Percentiles rank a stretch among this genome's conserved stretches.
phyloP scores from a whole-genome alignment of 345 rosid species.

The Salix purpurea region DNA sequence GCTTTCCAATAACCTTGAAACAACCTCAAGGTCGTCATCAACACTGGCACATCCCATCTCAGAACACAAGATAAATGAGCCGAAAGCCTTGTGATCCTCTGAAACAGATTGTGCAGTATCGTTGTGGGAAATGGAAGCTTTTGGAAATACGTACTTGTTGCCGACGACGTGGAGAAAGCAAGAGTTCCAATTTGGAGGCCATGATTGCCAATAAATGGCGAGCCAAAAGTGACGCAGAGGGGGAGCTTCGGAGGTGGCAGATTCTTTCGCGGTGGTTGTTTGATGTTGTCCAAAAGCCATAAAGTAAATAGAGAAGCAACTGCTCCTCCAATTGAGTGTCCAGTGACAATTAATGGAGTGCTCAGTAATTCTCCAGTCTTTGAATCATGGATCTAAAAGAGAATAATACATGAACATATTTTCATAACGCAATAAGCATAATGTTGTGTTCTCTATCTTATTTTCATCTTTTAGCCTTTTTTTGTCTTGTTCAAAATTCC shows the following conservation, averaged over 20 bases:
- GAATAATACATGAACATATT: no score
- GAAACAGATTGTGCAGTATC: background rate
- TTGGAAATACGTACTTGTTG: constrained; percentile 33
- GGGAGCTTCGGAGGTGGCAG: constrained; percentile 16
- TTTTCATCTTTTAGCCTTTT: no score
- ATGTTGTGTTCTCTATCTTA: no score
- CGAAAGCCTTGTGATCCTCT: constrained; percentile 41
- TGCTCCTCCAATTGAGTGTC: constrained; percentile 57
- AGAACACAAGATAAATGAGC: constrained; percentile 46
- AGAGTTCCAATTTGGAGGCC: constrained; percentile 39
- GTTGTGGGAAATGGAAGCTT: constrained; percentile 10
- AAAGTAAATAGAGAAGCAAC: constrained; percentile 67
- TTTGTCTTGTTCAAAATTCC: no score
- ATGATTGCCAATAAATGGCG: constrained; percentile 45
- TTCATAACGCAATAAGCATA: no score
- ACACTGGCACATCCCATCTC: constrained; percentile 34
- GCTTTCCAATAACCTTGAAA: constrained; percentile 18
- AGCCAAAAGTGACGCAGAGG: constrained; percentile 68
- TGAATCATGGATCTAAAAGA: constrained; percentile 11
- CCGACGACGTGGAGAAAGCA: constrained; percentile 54
- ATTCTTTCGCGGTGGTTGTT: background rate
- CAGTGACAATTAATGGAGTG: constrained; percentile 44
- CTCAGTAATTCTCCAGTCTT: background rate
- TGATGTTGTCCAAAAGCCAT: constrained; percentile 44
- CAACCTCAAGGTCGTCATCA: constrained; percentile 45